Conservation (phyloP, 306 rosid species). For the Carpinus fangiana region DNA sequence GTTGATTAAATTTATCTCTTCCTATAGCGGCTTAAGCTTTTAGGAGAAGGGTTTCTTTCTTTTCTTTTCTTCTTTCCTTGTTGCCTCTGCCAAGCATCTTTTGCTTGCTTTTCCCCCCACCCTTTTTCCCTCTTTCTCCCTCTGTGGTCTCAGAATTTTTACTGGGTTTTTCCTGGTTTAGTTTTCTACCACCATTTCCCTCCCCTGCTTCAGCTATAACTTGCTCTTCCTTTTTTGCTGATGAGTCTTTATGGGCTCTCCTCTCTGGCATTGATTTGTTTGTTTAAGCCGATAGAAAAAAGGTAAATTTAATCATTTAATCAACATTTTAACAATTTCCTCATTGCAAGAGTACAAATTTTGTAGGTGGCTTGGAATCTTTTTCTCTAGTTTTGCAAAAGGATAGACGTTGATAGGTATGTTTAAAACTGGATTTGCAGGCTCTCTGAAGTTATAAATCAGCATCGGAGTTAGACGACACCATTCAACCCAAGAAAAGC, state of each 20-base stretch:
- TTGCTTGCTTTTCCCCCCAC: constrained; percentile 47
- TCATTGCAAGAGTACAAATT: neutral
- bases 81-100: constrained; percentile 81
- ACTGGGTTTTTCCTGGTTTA: constrained; percentile 28
- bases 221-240: constrained; percentile 30
- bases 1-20: no score
- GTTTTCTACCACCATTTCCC: constrained; percentile 31
- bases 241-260: constrained; percentile 25
- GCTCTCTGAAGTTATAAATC: no score
- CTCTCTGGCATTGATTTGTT: constrained; percentile 28
- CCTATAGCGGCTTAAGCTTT: no score
- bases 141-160: constrained; percentile 30
- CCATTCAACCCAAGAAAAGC: no score
- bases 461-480: no score
- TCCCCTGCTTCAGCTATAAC: constrained; percentile 31
- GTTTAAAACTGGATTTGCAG: no score
- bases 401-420: no score
- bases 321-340: neutral
- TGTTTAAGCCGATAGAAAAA: constrained; percentile 20
- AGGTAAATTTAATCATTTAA: constrained; percentile 24
- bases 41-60: constrained; percentile 27
- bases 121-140: constrained; percentile 21
- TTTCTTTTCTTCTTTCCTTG: constrained; percentile 52
- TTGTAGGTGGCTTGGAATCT: no score
- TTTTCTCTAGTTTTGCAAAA: no score